Conservation (phyloP, 441 rosid species). For the Arabidopsis lyrata region DNA sequence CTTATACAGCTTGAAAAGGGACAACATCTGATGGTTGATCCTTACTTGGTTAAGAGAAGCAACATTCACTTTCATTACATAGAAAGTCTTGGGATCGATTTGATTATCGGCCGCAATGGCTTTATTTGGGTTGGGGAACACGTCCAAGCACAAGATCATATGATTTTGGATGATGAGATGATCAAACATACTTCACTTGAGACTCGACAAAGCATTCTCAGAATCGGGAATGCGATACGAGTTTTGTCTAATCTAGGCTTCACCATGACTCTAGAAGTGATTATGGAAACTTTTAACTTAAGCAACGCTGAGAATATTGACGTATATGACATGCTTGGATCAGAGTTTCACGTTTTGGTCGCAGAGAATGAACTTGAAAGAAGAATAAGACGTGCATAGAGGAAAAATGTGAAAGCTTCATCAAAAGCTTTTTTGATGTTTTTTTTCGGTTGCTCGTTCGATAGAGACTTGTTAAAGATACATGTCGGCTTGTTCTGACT, state of each 20-base stretch:
- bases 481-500: no score
- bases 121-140: conserved; percentile 87
- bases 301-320: conserved; percentile 19
- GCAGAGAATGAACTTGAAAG: conserved; percentile 77
- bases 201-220: conserved; percentile 61
- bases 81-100: conserved; percentile 66
- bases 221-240: conserved; percentile 70
- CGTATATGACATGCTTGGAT: conserved; percentile 71
- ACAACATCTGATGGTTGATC: conserved; percentile 65
- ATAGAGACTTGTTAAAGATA: no score
- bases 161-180: conserved; percentile 14
- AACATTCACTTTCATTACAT: conserved; percentile 81
- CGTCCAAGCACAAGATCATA: conserved; percentile 51
- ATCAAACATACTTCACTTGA: conserved; percentile 44
- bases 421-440: not conserved
- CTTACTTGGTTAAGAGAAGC: conserved; percentile 79
- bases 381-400: conserved; percentile 34
- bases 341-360: conserved; percentile 74
- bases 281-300: not conserved
- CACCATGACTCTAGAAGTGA: not conserved
- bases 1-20: conserved; percentile 74
- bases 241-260: conserved; percentile 45
- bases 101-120: conserved; percentile 85
- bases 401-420: not conserved
- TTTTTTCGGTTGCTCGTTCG: no score